phyloP scores from a whole-genome alignment of 768 basidiomycete genomes.

The Exsudoporus frostii region DNA sequence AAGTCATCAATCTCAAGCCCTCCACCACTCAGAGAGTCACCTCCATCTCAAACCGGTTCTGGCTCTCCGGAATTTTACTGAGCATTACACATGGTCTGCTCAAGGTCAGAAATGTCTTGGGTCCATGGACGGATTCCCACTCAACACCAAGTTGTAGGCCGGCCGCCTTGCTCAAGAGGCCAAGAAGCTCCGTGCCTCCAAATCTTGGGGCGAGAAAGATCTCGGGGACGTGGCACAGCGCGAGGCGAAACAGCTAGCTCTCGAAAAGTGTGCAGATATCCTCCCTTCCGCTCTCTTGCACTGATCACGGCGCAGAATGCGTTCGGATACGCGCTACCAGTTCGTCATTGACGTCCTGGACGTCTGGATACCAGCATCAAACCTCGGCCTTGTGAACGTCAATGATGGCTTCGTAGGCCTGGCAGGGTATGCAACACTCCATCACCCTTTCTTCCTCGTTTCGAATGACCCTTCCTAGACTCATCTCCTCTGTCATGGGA shows the following conservation, averaged over 20 bases:
- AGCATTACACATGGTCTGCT: constrained; percentile 68
- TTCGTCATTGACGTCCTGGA: constrained; percentile 84
- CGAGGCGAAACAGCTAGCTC: constrained; percentile 57
- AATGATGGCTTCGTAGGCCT: constrained; percentile 86
- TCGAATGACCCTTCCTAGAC: constrained; percentile 35
- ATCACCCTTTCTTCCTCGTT: not conserved
- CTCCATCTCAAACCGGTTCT: constrained; percentile 75
- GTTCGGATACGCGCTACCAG: constrained; percentile 68
- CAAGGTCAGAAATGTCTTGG: constrained; percentile 46
- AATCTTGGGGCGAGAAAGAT: constrained; percentile 60
- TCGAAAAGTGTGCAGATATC: constrained; percentile 46
- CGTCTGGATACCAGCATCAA: constrained; percentile 85
- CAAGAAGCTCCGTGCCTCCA: constrained; percentile 46
- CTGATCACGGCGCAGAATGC: constrained; percentile 43
- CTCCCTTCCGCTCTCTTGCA: not conserved
- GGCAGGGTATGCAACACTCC: constrained; percentile 61
- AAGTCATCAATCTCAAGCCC: constrained; percentile 59
- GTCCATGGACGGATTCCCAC: not conserved
- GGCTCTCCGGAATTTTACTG: constrained; percentile 83
- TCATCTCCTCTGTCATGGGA: constrained; percentile 71
- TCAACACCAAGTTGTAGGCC: constrained; percentile 37
- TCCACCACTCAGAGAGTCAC: constrained; percentile 57
- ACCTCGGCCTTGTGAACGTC: constrained; percentile 67
- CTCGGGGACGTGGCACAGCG: constrained; percentile 61
- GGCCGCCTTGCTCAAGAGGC: constrained; percentile 59